Evolutionary conservation across 225 moss, liverwort and hornwort genomes (phyloP).

Genomic region (Physcomitrellopsis africana): DNA sequence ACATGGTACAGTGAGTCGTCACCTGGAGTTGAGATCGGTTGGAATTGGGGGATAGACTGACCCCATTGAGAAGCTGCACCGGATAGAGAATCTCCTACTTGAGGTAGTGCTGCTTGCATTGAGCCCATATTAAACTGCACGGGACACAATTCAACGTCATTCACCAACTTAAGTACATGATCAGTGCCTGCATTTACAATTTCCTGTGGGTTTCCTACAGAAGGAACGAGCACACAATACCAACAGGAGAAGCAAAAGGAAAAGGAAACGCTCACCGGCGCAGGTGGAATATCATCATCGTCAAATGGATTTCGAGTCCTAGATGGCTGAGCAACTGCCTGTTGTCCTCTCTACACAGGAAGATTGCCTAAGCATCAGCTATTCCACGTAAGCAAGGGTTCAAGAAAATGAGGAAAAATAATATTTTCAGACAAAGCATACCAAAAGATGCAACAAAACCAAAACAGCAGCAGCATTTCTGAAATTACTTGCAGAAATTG

Average conservation of each 20-base stretch:
- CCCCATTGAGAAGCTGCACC: no score
- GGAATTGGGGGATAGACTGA: neutral
- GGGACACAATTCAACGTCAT: neutral
- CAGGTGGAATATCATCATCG: slow-evolving; percentile 50
- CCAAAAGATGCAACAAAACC: neutral
- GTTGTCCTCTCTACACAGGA: slow-evolving; percentile 42
- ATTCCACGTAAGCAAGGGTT: neutral
- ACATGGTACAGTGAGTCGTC: no score
- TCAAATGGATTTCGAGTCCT: slow-evolving; percentile 61
- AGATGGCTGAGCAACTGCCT: slow-evolving; percentile 39
- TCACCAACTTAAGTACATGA: no score
- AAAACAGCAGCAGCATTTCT: neutral
- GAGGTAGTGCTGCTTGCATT: neutral
- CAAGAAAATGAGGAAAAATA: neutral
- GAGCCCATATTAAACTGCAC: no score
- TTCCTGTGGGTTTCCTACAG: neutral
- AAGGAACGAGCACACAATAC: neutral
- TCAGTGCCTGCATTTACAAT: neutral
- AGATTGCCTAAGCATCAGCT: slow-evolving; percentile 6
- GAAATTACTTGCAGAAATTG: slow-evolving; percentile 47
- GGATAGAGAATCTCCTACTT: neutral
- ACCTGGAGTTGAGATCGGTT: neutral
- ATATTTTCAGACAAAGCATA: neutral
- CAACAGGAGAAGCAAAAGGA: neutral
- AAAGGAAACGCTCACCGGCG: slow-evolving; percentile 30